These are phyloP conservation scores for Trichoderma sp. DNA, from an alignment of 2,329 filamentous ascomycete species.

Conservation along the genomic window DNA sequence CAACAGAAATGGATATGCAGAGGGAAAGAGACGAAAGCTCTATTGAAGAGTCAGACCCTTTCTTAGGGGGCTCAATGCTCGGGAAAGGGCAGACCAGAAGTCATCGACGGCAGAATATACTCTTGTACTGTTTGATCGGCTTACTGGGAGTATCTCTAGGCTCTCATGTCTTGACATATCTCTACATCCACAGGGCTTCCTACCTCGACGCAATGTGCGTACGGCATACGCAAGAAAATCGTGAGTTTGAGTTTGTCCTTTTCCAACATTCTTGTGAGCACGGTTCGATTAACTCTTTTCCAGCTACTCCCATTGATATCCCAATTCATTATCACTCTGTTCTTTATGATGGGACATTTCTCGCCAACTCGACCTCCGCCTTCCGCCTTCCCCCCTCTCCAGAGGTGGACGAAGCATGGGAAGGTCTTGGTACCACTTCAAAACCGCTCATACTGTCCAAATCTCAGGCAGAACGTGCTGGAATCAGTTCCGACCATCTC, in stretches of 20 bases:
- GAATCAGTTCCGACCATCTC: conserved; percentile 1
- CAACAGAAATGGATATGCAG: not conserved
- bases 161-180: not conserved
- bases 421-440: conserved; percentile 7
- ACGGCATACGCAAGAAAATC: conserved; percentile 9
- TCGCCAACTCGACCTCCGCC: conserved; percentile 3
- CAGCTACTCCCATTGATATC: conserved; percentile 11
- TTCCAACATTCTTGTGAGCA: not conserved
- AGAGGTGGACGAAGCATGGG: conserved; percentile 13
- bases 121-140: not conserved
- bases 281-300: not conserved
- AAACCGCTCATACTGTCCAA: conserved; percentile 3
- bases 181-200: conserved; percentile 3
- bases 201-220: conserved; percentile 7
- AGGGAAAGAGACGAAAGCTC: conserved; percentile 4
- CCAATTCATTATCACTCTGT: conserved; percentile 12
- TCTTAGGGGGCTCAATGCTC: not conserved
- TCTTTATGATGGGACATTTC: conserved; percentile 4
- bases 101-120: not conserved
- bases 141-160: not conserved
- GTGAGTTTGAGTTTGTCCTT: not conserved
- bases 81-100: not conserved
- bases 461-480: not conserved
- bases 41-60: conserved; percentile 2
- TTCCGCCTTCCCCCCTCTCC: conserved; percentile 4